These are phyloP conservation scores for Dactylellina leptospora DNA, from an alignment of 2,329 filamentous ascomycete species.

Conservation along the genomic window DNA sequence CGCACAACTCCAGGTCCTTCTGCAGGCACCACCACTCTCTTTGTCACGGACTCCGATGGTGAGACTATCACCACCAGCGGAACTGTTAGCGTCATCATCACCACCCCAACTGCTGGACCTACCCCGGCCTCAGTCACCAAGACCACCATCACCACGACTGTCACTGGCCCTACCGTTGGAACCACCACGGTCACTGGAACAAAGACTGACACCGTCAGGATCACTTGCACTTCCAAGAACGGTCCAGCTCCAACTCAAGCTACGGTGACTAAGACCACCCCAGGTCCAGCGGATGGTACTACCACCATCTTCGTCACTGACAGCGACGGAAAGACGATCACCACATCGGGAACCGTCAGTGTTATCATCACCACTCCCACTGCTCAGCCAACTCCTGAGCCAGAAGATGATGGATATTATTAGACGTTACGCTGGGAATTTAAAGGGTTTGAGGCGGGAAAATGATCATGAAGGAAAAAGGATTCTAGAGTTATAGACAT, in stretches of 20 bases:
- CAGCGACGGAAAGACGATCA: not conserved
- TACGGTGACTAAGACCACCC: not conserved
- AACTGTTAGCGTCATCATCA: conserved; percentile 7
- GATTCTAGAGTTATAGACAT: no score
- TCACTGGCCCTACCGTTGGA: not conserved
- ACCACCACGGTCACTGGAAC: not conserved
- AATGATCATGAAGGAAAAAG: no score
- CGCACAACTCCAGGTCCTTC: not conserved
- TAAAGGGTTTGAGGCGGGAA: no score
- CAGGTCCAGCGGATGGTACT: not conserved
- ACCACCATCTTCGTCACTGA: conserved; percentile 13
- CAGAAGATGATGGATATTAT: no score
- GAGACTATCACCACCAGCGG: not conserved
- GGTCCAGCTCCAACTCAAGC: not conserved
- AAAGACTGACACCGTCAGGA: not conserved
- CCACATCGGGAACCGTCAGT: conserved; percentile 5
- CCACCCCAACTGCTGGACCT: not conserved
- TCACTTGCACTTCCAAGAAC: not conserved
- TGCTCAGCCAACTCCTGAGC: not conserved
- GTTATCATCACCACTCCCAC: conserved; percentile 1
- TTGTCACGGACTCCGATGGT: conserved; percentile 1
- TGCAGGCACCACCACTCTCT: conserved; percentile 2
- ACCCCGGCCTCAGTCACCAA: not conserved
- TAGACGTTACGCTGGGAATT: no score
- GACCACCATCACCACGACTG: no score